phyloP scores from a whole-genome alignment of 2,329 filamentous ascomycete species.

The Acrodontium crateriforme region DNA sequence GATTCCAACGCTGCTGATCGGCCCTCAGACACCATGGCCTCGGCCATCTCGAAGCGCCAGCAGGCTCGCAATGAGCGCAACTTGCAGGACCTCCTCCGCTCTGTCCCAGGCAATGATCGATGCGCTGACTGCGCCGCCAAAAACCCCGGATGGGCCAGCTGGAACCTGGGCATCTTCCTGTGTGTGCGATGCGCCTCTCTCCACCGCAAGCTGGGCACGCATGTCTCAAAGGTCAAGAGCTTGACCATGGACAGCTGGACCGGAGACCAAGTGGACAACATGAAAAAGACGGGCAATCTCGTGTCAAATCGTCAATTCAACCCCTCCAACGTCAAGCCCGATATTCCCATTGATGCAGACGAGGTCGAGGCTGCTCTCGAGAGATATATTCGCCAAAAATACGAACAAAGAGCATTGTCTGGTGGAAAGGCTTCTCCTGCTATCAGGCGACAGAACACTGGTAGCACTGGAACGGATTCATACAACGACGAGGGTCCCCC shows the following conservation, averaged over 20 bases:
- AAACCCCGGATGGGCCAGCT: constrained; percentile 96
- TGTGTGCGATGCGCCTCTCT: constrained; percentile 95
- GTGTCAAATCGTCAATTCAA: constrained; percentile 84
- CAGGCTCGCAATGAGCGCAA: constrained; percentile 92
- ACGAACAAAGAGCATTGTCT: constrained; percentile 51
- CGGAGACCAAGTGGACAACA: constrained; percentile 93
- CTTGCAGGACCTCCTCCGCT: constrained; percentile 77
- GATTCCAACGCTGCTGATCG: not conserved
- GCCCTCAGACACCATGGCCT: constrained; percentile 43
- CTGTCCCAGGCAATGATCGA: constrained; percentile 72
- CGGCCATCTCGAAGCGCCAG: constrained; percentile 80
- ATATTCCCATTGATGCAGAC: constrained; percentile 79
- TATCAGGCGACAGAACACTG: constrained; percentile 39
- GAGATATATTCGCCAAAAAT: constrained; percentile 87
- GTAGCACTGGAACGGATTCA: constrained; percentile 36
- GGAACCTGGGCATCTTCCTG: constrained; percentile 94
- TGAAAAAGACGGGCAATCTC: constrained; percentile 82
- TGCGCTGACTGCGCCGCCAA: constrained; percentile 87
- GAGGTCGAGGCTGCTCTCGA: constrained; percentile 93
- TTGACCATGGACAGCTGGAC: constrained; percentile 98
- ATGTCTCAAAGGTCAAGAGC: constrained; percentile 97
- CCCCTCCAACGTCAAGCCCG: constrained; percentile 64
- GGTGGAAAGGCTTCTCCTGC: constrained; percentile 13
- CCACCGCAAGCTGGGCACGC: constrained; percentile 91
- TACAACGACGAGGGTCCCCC: constrained; percentile 44